Evolutionary conservation across 352 stramenopile genomes (phyloP).

Genomic region (Phytopythium cucurbitacearum): DNA sequence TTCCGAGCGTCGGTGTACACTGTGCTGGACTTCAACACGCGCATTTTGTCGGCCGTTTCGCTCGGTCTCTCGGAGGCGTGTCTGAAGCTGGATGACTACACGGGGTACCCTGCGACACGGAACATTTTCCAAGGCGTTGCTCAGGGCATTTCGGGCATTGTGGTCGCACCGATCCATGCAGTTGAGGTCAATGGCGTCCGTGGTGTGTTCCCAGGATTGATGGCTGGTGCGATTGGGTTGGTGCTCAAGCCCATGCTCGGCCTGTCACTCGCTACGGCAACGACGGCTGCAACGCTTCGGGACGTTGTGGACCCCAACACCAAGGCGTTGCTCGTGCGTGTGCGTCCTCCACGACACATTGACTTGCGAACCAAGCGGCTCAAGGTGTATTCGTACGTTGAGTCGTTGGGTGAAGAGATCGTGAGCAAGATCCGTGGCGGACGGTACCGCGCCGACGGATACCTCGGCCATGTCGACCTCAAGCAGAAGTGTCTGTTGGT

Average conservation of each 20-base stretch:
- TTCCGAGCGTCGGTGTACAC: conserved; percentile 84
- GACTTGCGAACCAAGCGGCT: conserved; percentile 72
- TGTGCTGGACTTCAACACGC: conserved; percentile 83
- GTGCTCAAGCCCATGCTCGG: conserved; percentile 80
- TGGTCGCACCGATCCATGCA: conserved; percentile 80
- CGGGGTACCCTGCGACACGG: conserved; percentile 74
- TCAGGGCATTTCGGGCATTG: conserved; percentile 78
- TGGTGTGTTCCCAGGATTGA: conserved; percentile 71
- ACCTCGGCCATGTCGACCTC: conserved; percentile 77
- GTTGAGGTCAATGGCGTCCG: conserved; percentile 74
- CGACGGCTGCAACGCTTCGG: conserved; percentile 68
- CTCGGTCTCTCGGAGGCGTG: conserved; percentile 82
- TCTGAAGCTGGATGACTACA: conserved; percentile 86
- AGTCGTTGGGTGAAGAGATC: conserved; percentile 86
- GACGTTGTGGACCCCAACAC: conserved; percentile 78
- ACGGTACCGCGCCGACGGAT: conserved; percentile 74
- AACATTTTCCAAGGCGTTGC: conserved; percentile 88
- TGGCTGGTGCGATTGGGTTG: conserved; percentile 76
- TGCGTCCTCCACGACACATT: conserved; percentile 76
- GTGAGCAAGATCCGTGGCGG: conserved; percentile 74
- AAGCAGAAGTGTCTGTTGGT: conserved; percentile 85
- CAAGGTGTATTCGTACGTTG: conserved; percentile 86
- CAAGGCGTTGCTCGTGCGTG: conserved; percentile 71
- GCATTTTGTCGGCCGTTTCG: conserved; percentile 79
- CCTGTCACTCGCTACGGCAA: conserved; percentile 69